Conservation (phyloP, 1,284 basidiomycete genomes). For the Cerrena zonata region DNA sequence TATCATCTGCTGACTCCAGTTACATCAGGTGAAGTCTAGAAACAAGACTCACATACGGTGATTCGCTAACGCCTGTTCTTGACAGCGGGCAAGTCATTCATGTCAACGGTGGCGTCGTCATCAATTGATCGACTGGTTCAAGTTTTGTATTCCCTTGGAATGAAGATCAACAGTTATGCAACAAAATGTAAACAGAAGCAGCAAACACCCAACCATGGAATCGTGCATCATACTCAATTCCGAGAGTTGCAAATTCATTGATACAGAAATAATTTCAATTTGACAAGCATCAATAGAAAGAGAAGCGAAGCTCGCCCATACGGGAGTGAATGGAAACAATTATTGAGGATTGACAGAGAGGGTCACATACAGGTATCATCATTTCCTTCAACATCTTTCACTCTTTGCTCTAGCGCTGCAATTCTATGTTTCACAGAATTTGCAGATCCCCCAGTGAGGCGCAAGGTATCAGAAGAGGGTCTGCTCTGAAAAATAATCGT, state of each 20-base stretch:
- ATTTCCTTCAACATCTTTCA: slow-evolving; percentile 9
- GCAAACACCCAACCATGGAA: too few species aligned
- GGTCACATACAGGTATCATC: slow-evolving; percentile 12
- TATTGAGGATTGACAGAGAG: too few species aligned
- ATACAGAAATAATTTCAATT: too few species aligned
- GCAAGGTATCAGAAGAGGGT: not conserved
- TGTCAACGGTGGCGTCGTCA: slow-evolving; percentile 34
- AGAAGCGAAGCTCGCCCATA: too few species aligned
- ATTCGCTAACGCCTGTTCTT: not conserved
- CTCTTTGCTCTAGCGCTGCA: slow-evolving; percentile 19
- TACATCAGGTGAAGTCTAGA: slow-evolving; percentile 38
- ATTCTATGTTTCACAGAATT: slow-evolving; percentile 19
- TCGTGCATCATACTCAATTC: too few species aligned
- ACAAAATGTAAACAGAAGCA: too few species aligned
- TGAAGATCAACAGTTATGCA: too few species aligned
- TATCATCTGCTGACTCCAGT: slow-evolving; percentile 45
- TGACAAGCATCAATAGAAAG: too few species aligned
- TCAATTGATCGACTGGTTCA: slow-evolving; percentile 19
- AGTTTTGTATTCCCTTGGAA: not conserved
- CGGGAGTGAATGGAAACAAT: too few species aligned
- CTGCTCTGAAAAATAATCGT: too few species aligned
- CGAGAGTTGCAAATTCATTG: too few species aligned
- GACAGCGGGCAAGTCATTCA: slow-evolving; percentile 34
- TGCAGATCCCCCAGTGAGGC: slow-evolving; percentile 3
- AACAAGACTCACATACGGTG: too few species aligned